Conservation (phyloP, 2,329 filamentous ascomycete genomes). For the Aspergillus pseudoviridinutans region DNA sequence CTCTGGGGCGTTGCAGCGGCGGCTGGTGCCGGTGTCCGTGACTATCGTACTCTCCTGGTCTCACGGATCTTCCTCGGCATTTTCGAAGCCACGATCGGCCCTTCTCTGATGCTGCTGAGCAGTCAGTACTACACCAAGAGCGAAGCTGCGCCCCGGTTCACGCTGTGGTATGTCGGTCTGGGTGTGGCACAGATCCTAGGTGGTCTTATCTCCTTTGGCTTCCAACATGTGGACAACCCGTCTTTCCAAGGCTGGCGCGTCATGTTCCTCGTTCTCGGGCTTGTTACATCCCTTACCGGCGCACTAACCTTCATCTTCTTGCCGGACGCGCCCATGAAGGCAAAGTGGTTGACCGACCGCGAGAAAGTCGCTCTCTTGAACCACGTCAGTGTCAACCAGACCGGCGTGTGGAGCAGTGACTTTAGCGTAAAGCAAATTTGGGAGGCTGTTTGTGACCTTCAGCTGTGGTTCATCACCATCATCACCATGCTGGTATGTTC, state of each 20-base stretch:
- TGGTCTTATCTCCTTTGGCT: slow-evolving; percentile 44
- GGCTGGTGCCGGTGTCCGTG: slow-evolving; percentile 49
- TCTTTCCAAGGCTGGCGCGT: slow-evolving; percentile 39
- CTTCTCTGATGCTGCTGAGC: slow-evolving; percentile 58
- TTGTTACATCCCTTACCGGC: slow-evolving; percentile 41
- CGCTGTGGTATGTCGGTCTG: slow-evolving; percentile 59
- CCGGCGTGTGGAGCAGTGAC: slow-evolving; percentile 49
- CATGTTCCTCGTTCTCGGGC: slow-evolving; percentile 47
- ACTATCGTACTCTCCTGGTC: slow-evolving; percentile 52
- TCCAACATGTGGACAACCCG: slow-evolving; percentile 43
- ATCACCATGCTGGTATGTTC: slow-evolving; percentile 10
- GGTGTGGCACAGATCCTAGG: slow-evolving; percentile 51
- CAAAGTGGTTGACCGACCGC: slow-evolving; percentile 21
- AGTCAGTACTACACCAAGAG: slow-evolving; percentile 56
- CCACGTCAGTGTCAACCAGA: slow-evolving; percentile 47
- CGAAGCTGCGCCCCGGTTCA: slow-evolving; percentile 58
- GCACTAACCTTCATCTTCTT: slow-evolving; percentile 37
- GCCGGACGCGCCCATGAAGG: slow-evolving; percentile 15
- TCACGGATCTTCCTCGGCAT: slow-evolving; percentile 57
- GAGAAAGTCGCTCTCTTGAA: slow-evolving; percentile 40
- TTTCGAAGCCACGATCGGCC: slow-evolving; percentile 58
- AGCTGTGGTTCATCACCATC: slow-evolving; percentile 44
- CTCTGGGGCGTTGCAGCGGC: slow-evolving; percentile 52
- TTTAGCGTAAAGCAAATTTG: slow-evolving; percentile 47
- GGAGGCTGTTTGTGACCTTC: slow-evolving; percentile 44